Base-by-base conservation (phyloP, 345 rosid genomes). In the Eucalyptus melliodora region DNA sequence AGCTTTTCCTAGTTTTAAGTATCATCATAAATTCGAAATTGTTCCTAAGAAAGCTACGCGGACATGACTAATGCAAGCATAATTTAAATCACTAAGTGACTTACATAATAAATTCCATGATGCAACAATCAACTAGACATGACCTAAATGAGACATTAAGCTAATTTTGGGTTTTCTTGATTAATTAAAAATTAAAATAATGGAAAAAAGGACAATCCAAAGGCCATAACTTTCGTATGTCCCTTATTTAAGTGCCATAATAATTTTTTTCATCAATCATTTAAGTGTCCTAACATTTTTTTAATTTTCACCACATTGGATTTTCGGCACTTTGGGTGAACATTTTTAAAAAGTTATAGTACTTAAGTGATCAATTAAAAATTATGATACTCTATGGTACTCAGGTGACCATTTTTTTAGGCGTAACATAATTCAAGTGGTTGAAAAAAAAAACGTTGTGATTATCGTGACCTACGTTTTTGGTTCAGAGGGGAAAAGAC, bases 361-460 rank as follows among this genome's bases (percentile, higher is more conserved):
- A 55, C 11, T 4, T 55, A 23, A 55, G 26, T 55, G 11, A 9
- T 21, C 11, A 23, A 9, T 55, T 23, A 56, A 56, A 56, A 24
- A 24, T 24, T 24, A 56, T 56, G 30, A 2, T 56, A 24, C 27
- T 9, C n/a, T n/a, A n/a, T n/a, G n/a, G n/a, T n/a, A n/a, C n/a
- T 4, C 0, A 9, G 2, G 27, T 56, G 3, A 56, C 5, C 27
- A 24, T 56, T 56, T 56, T 56, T 56, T 56, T 56, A 56, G 6
- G 3, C 1, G 27, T 56, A 23, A 56, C 1, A 0, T 0, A 0
- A 24, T 9, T 56, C 6, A 56, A 23, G 30, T 56, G 13, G 5
- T 56, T 0, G 0, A 2, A 56, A 56, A 56, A 8, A 53, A 21
- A 55, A 51, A 12, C 0, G 16, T 16, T 0, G 1, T 7, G 56